Evolutionary conservation across 2,329 filamentous ascomycete species (phyloP), one percentile per base, ranked within the genome.

Genomic region (Talaromyces sp.): DNA sequence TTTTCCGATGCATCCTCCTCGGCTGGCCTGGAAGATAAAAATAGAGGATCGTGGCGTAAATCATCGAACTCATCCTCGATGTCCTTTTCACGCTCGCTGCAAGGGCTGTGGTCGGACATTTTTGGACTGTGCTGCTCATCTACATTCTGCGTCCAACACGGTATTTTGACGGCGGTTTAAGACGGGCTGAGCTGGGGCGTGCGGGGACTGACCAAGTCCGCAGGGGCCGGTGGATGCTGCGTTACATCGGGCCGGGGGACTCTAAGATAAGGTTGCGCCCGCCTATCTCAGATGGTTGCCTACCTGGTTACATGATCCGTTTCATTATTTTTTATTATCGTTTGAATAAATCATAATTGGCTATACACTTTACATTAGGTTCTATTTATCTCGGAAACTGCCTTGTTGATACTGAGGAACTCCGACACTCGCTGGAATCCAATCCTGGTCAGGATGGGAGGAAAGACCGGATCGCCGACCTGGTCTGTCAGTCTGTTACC

Each of bases 371-470:
- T 24, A 46, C 43, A 24, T 46, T 17, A 52, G 6, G 2, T n/a
- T n/a, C 27, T 29, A 29, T 19, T 29, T 10, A 27, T 21, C 27
- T 31, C 24, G 3, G 49, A 52, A 4, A 38, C 38, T 29, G 41
- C 57, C 27, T 41, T 57, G 55, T 55, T 61, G 29, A 58, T 61
- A 55, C 59, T 61, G 26, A 61, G 59, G 50, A 61, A 61, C 38
- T 61, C 59, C 4, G 59, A 61, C 14, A 57, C 38, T 31, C 57
- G 56, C 19, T 58, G 59, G 41, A 61, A 61, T 24, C 59, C 59
- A n/a, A 61, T 41, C 6, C 49, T 61, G 21, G 32, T 41, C 55
- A 61, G 53, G 17, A 57, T 61, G 6, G 50, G 49, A 26, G 59
- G 59, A 11, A 54, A 61, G 24, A 61, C 50, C 17, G 55, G 19